Base-by-base conservation (phyloP, 345 rosid genomes). In the Fremontodendron californicum region DNA sequence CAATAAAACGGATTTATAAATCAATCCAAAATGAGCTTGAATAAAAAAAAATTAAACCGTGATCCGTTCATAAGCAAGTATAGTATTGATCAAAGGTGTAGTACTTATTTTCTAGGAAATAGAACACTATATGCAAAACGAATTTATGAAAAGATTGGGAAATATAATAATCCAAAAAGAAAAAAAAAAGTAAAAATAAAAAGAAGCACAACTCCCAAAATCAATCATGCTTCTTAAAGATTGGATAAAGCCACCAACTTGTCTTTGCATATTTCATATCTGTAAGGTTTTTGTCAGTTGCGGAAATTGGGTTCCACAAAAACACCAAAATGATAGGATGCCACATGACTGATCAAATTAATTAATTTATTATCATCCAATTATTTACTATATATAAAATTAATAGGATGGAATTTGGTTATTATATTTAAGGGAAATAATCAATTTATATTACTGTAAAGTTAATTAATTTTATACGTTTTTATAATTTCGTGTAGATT, bases 231-330 rank as follows among this genome's bases (percentile, higher is more conserved):
- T 29, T 16, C 15, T 48, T 11, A 70, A 29, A 31, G 40, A 70
- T 70, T 29, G 39, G 57, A 27, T 27, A 48, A 48, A 29, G 55
- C 25, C 23, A 48, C 74, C 74, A 48, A 70, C 42, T 70, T n/a
- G 40, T 48, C 40, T 6, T 16, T 27, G 58, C 57, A 70, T 40
- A 48, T 46, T 46, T 48, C 57, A n/a, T 31, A 29, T 70, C 74
- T 70, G 27, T 29, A 29, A 23, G 23, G 60, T 27, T 48, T 29
- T 48, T 27, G 74, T 70, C 58, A 46, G 40, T 70, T 46, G 42
- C 74, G 74, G 55, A 45, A 2, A 16, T 70, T 70, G 57, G 55
- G 57, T 48, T 48, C 74, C 58, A 70, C 58, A 42, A 11, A 12
- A 67, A 42, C 52, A 67, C 72, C 42, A 48, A 48, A 29, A 9